Evolutionary conservation across 148 eudicot genomes (phyloP).

Genomic region (Rhododendron henanense): DNA sequence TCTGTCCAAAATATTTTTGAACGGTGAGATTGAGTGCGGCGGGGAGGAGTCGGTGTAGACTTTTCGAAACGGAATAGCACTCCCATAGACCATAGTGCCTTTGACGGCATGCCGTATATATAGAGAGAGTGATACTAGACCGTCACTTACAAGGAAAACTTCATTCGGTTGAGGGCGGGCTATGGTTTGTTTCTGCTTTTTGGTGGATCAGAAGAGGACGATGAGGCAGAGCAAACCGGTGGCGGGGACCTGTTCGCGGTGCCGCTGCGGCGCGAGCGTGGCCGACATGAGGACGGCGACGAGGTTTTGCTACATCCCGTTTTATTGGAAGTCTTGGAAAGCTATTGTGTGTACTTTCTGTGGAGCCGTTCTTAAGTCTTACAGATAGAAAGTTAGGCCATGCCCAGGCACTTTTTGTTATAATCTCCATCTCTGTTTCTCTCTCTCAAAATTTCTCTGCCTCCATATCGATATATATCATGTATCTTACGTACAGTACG

Average conservation of each 20-base stretch:
- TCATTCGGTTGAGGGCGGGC: not conserved
- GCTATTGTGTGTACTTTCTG: conserved; percentile 67
- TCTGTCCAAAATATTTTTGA: too few species aligned
- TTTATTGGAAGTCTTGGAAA: conserved; percentile 54
- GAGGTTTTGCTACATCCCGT: conserved; percentile 52
- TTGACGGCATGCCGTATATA: not conserved
- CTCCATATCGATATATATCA: not conserved
- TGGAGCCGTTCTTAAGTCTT: conserved; percentile 60
- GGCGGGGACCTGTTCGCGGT: conserved; percentile 63
- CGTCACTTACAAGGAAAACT: not conserved
- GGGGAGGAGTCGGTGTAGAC: too few species aligned
- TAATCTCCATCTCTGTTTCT: not conserved
- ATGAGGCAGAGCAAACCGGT: conserved; percentile 45
- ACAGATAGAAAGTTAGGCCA: conserved; percentile 13
- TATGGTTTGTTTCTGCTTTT: conserved; percentile 52
- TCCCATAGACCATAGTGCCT: not conserved
- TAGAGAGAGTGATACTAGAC: not conserved
- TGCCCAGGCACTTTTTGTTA: not conserved
- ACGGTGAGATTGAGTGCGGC: too few species aligned
- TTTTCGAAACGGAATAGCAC: not conserved
- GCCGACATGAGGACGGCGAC: conserved; percentile 58
- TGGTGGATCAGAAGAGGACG: conserved; percentile 57
- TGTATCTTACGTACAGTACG: not conserved
- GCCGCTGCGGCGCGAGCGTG: conserved; percentile 54
- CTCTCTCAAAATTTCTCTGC: not conserved